Evolutionary conservation across 106 monocot genomes (phyloP), one percentile per base, ranked within the genome.

Genomic region (Dioscorea dumetorum): DNA sequence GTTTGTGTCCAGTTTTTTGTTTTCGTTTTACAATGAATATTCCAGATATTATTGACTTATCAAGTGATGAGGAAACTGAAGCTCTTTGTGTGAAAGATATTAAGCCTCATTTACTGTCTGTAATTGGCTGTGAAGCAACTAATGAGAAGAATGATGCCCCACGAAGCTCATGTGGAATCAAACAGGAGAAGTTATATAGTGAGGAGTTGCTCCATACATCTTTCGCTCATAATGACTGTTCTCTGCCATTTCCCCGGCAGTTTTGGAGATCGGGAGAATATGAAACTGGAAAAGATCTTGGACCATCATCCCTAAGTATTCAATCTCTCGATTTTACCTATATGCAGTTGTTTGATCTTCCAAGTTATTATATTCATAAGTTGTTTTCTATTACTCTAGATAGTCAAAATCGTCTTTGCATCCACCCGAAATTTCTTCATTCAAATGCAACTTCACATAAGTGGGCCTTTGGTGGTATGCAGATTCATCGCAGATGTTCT

Each of bases 381-480:
- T 54, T 54, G 15, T 54, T 58, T 32, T 22, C 18, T 78, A 20
- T 52, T 48, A 61, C 18, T 31, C 34, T 66, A 94, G 94, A 74
- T 79, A 83, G 88, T 31, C 74, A 72, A 66, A 91, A 85, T 58
- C 81, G 74, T 65, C 51, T 95, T 22, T 80, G 88, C 8, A 85
- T 95, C 33, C 91, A 91, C 73, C 94, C 94, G 15, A 91, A 85
- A 65, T 95, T 95, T 83, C 94, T 95, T 32, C 94, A 91, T 79
- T 95, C 94, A 57, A 95, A 95, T 88, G 94, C 95, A 8, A 95
- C 95, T 64, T 91, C 95, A 22, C 95, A 95, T 71, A 95, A 95
- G 72, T 95, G 95, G 95, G 91, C 81, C 61, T 91, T 95, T 82
- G 95, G 95, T 70, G 95, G 95, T 95, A 83, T 24, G 76, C 35